These are phyloP conservation scores for Coemansia asiatica DNA, from an alignment of 192 early-diverging fungal genomes.

Conservation along the genomic window DNA sequence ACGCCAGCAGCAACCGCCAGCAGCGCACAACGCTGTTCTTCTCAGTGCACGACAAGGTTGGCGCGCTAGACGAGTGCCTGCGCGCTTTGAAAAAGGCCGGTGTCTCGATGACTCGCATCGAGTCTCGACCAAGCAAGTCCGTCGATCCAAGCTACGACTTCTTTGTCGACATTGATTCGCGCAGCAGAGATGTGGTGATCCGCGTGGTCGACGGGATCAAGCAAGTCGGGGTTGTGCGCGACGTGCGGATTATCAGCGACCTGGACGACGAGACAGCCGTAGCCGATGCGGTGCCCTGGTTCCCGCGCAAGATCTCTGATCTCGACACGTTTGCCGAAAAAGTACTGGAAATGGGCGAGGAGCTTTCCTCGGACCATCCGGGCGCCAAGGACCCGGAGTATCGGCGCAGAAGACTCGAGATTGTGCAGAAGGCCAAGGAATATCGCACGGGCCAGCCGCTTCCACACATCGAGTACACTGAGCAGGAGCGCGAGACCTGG, in stretches of 20 bases:
- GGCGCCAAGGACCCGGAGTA: constrained; percentile 87
- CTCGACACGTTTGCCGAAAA: constrained; percentile 90
- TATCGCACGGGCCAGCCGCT: constrained; percentile 74
- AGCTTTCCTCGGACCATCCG: constrained; percentile 88
- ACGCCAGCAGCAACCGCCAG: constrained; percentile 27
- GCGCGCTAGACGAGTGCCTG: constrained; percentile 82
- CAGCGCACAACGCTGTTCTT: constrained; percentile 69
- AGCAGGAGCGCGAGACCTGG: constrained; percentile 83
- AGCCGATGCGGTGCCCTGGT: constrained; percentile 73
- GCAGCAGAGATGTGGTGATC: constrained; percentile 60
- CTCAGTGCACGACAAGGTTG: constrained; percentile 80
- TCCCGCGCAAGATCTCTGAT: constrained; percentile 89
- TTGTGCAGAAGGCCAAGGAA: constrained; percentile 80
- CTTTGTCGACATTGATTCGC: constrained; percentile 85
- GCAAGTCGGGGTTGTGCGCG: constrained; percentile 60
- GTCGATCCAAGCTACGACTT: constrained; percentile 86
- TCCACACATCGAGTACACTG: constrained; percentile 79
- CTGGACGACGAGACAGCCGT: constrained; percentile 16
- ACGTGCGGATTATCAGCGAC: constrained; percentile 57
- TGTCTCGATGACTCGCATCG: constrained; percentile 91
- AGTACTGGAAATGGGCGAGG: constrained; percentile 89
- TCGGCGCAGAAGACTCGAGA: constrained; percentile 77
- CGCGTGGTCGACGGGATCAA: constrained; percentile 64
- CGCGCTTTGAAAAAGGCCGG: constrained; percentile 64
- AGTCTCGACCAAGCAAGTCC: constrained; percentile 85